Base-by-base conservation (phyloP, 225 moss, liverwort and hornwort species). In the Polytrichum formosum region DNA sequence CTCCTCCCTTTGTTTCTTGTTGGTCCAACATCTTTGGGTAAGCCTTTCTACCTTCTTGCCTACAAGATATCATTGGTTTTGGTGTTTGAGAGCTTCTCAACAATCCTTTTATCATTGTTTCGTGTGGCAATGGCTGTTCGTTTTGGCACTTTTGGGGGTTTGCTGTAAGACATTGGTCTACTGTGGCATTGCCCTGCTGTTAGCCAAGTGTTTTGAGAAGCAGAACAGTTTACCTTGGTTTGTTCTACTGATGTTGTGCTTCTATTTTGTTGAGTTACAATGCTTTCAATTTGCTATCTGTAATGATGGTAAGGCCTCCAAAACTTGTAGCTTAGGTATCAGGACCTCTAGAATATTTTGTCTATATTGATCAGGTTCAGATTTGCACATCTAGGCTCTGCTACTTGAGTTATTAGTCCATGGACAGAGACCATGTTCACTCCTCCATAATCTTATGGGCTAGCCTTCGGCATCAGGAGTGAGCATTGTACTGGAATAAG, bases 1-100 rank as follows among this genome's bases (percentile, higher is more conserved):
- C 7, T n/a, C 28, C 26, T 54, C 27, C 26, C 55, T 56, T 56
- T 56, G 6, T 54, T n/a, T 55, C 54, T 55, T 25, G 28, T 28
- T 68, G 55, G 68, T 18, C 66, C 66, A 67, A 67, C 66, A 6
- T 67, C 16, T 16, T 9, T 46, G 10, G 46, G 65, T 65, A 66
- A 22, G 7, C 20, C 7, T 25, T 66, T 66, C 13, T 37, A 46
- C 66, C 66, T 53, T 28, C 27, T 66, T 37, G 35, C 22, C 33
- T 66, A 33, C 66, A 66, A 65, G 21, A 5, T 31, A 1, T 66
- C 22, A 7, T 21, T 66, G 46, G n/a, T 31, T 18, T 35, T 20
- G 37, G 5, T 37, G 30, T 66, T n/a, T 20, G 8, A 20, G 22
- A 46, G 46, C 46, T 46, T 58, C 30, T 28, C 10, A 6, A 25